These are phyloP conservation scores for Sideroxylon spinosum DNA, from an alignment of 179 eudicot species.

Conservation along the genomic window DNA sequence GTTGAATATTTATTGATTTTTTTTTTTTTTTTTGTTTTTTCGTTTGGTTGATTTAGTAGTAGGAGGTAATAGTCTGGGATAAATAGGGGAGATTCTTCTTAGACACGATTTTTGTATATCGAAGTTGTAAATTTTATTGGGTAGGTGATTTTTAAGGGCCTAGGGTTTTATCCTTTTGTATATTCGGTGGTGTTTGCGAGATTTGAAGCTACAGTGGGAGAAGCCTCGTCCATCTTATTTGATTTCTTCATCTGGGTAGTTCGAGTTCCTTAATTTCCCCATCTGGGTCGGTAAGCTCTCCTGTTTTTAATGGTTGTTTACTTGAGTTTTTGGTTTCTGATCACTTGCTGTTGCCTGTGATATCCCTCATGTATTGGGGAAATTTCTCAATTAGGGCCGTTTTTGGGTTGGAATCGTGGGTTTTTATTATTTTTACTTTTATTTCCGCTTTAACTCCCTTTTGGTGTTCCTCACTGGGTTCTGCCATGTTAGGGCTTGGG, in stretches of 20 bases:
- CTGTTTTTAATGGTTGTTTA: constrained; percentile 9
- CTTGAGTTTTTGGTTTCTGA: constrained; percentile 3
- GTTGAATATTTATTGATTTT: too few species aligned
- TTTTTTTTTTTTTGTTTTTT: constrained; percentile 3
- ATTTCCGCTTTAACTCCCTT: neutral
- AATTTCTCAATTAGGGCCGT: constrained; percentile 11
- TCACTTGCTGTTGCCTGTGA: neutral
- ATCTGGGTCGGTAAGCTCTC: constrained; percentile 34
- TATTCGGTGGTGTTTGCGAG: constrained; percentile 13
- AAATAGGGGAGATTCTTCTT: constrained; percentile 21
- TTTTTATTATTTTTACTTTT: neutral
- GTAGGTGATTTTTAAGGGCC: constrained; percentile 25
- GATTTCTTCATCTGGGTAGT: constrained; percentile 34
- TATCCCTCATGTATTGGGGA: neutral
- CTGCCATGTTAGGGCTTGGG: constrained; percentile 13
- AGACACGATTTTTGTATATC: constrained; percentile 22
- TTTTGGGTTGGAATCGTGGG: neutral
- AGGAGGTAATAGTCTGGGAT: constrained; percentile 17
- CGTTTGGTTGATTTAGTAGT: constrained; percentile 26
- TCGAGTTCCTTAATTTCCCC: constrained; percentile 22
- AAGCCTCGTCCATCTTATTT: constrained; percentile 23
- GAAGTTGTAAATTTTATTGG: constrained; percentile 20
- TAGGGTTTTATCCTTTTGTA: constrained; percentile 29
- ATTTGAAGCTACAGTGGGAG: constrained; percentile 17
- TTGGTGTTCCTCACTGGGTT: constrained; percentile 6